Percentiles rank a stretch among this genome's conserved stretches.
Evolutionary conservation across 768 basidiomycete genomes (phyloP).

Genomic region (Boletus fagicola): DNA sequence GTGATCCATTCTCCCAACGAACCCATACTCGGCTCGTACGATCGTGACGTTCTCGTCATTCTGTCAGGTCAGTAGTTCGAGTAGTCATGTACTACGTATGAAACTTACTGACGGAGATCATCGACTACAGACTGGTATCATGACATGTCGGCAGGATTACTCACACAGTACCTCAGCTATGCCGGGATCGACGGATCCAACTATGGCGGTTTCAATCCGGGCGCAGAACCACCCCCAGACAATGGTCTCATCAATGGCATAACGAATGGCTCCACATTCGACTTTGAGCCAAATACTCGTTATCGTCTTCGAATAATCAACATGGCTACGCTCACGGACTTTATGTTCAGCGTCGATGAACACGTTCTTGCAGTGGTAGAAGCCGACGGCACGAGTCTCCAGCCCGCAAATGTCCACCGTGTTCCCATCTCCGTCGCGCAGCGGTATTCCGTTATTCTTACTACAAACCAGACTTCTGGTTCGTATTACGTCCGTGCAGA

Average conservation of each 20-base stretch:
- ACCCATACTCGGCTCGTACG: conserved; percentile 34
- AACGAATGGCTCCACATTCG: conserved; percentile 24
- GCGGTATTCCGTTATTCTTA: conserved; percentile 48
- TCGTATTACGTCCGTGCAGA: conserved; percentile 39
- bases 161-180: conserved; percentile 30
- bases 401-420: conserved; percentile 38
- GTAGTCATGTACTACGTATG: background rate
- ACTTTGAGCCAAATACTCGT: conserved; percentile 34
- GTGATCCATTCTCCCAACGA: conserved; percentile 43
- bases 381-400: conserved; percentile 45
- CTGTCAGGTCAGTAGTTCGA: conserved; percentile 31
- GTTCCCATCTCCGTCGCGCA: conserved; percentile 46
- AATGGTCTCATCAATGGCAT: conserved; percentile 37
- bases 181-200: conserved; percentile 30
- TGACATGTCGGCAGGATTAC: conserved; percentile 29
- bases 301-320: conserved; percentile 51
- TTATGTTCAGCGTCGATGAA: conserved; percentile 44
- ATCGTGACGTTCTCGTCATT: conserved; percentile 39
- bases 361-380: conserved; percentile 49
- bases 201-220: conserved; percentile 30
- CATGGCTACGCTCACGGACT: conserved; percentile 45
- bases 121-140: conserved; percentile 34
- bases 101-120: background rate
- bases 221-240: conserved; percentile 40
- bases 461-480: conserved; percentile 38